phyloP scores from a whole-genome alignment of 306 rosid genomes.

The Lathyrus oleraceus region DNA sequence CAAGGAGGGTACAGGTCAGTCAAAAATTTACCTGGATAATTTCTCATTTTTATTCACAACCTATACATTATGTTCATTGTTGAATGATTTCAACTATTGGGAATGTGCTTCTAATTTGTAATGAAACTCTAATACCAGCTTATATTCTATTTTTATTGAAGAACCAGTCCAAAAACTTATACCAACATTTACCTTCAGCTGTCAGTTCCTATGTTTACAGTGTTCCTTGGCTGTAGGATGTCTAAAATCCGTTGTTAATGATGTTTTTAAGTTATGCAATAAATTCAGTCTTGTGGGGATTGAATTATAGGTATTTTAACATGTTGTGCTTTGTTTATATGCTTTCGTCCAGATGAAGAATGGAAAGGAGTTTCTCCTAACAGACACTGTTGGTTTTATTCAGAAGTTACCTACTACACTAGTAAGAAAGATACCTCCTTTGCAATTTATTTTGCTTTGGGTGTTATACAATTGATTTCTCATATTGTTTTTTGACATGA shows the following conservation, averaged over 20 bases:
- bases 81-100: conserved; percentile 31
- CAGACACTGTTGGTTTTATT: conserved; percentile 97
- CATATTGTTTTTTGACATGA: conserved; percentile 8
- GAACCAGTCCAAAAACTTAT: conserved; percentile 13
- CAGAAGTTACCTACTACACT: conserved; percentile 94
- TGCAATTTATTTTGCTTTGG: conserved; percentile 26
- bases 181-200: conserved; percentile 7
- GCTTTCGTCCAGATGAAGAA: conserved; percentile 71
- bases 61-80: conserved; percentile 1
- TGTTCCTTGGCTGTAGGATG: conserved; percentile 19
- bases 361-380: conserved; percentile 92
- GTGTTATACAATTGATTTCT: conserved; percentile 16
- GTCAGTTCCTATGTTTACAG: conserved; percentile 11
- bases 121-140: conserved; percentile 25
- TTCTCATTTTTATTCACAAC: conserved; percentile 10
- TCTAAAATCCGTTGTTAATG: not conserved
- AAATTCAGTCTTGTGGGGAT: conserved; percentile 15
- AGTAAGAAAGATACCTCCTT: conserved; percentile 53
- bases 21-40: conserved; percentile 34
- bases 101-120: conserved; percentile 1
- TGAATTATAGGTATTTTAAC: conserved; percentile 29
- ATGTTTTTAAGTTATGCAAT: not conserved
- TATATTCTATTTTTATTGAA: conserved; percentile 22
- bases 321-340: conserved; percentile 27
- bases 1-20: conserved; percentile 95